Base-by-base conservation (phyloP, 2,329 filamentous ascomycete genomes). In the Didymella keratinophila region DNA sequence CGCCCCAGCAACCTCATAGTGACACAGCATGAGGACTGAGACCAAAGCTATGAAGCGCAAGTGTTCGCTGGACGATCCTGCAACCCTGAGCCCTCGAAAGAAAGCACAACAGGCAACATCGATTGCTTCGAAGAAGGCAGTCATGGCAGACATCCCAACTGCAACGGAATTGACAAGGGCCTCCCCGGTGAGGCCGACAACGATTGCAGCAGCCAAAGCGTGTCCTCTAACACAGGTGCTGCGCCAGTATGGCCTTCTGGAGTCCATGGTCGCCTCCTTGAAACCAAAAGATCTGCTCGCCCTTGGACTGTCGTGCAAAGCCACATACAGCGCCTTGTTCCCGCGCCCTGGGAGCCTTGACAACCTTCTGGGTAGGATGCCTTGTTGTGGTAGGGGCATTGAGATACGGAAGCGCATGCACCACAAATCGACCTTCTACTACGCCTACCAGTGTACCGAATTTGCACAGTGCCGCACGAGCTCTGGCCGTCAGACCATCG, bases 181-280 rank as follows among this genome's bases (percentile, higher is more conserved):
- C 6, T 27, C 14, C 14, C 14, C n/a, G 43, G 18, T 36, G 11
- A 37, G n/a, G 16, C 20, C 46, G 18, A 34, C 14, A 37, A n/a
- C 12, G 11, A 28, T 8, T 20, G 41, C 23, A 5, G 47, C 12
- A 20, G 4, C 47, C n/a, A 18, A 49, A 21, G 18, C 27, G 34
- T 70, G 69, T 58, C 63, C 45, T 6, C 54, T 75, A 1, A 41
- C 69, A 14, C 52, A 50, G 11, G 52, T 69, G 23, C 49, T 75
- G 9, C 56, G 60, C 11, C 67, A 75, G 44, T 76, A 76, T 32
- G 71, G 69, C 10, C 50, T 75, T n/a, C 58, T 76, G 27, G 60
- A 67, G 18, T 56, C 58, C 12, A 65, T 75, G 34, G 55, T 66
- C 14, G 64, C 68, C 2, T 62, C 65, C 32, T 56, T 76, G 12